These are phyloP conservation scores for Mitragyna speciosa DNA, from an alignment of 257 asterid species.

Conservation along the genomic window DNA sequence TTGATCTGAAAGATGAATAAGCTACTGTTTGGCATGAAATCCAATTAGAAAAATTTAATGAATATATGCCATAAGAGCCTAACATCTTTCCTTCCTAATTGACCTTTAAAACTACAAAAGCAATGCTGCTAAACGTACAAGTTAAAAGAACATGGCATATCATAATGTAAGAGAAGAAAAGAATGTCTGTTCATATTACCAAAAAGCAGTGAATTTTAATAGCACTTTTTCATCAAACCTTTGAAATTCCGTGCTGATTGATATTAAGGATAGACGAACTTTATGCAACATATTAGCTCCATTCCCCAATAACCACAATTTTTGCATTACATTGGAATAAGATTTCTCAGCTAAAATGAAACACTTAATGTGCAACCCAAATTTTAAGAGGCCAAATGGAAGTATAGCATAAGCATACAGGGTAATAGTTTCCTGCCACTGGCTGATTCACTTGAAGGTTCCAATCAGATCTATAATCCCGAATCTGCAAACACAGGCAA, in stretches of 20 bases:
- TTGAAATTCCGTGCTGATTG: background rate
- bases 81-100: background rate
- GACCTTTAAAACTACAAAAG: background rate
- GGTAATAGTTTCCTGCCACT: slow-evolving; percentile 90
- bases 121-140: background rate
- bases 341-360: background rate
- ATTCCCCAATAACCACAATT: background rate
- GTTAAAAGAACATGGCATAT: background rate
- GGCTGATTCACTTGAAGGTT: slow-evolving; percentile 89
- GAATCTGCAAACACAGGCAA: slow-evolving; percentile 48
- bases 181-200: background rate
- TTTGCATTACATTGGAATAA: background rate
- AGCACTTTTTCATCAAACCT: background rate
- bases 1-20: slow-evolving; percentile 58
- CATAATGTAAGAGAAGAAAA: background rate
- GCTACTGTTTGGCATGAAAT: background rate
- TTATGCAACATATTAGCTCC: background rate
- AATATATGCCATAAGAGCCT: background rate
- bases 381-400: background rate
- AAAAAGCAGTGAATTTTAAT: background rate
- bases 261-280: background rate
- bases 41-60: background rate
- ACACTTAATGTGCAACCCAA: background rate
- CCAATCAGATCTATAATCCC: slow-evolving; percentile 91
- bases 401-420: slow-evolving; percentile 49